These are phyloP conservation scores for Podospora comata DNA, from an alignment of 495 filamentous ascomycete species.

Conservation along the genomic window DNA sequence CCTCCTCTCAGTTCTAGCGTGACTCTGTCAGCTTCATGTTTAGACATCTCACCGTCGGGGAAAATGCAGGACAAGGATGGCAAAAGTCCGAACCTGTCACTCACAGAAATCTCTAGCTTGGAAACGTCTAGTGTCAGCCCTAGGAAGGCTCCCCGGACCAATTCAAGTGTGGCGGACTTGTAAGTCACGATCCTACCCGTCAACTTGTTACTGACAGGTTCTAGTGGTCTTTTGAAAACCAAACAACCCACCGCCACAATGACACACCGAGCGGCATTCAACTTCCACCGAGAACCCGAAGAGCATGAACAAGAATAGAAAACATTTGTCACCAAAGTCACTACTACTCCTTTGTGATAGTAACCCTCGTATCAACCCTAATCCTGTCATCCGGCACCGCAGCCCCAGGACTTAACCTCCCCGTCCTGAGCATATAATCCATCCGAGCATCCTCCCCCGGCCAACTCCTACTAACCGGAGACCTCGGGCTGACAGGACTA, in stretches of 20 bases:
- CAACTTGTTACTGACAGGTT: not conserved
- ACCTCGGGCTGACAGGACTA: not conserved
- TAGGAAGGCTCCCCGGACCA: not conserved
- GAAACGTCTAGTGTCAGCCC: too few species aligned
- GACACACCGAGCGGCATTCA: not conserved
- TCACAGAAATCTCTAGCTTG: too few species aligned
- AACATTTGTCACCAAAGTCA: not conserved
- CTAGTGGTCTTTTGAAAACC: not conserved
- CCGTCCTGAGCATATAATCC: constrained; percentile 6
- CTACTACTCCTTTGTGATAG: constrained; percentile 3
- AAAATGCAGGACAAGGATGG: too few species aligned
- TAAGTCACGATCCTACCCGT: not conserved
- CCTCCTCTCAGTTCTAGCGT: too few species aligned
- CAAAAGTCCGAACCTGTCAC: too few species aligned
- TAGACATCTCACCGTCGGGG: too few species aligned
- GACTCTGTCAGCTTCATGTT: too few species aligned
- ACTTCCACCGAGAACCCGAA: not conserved
- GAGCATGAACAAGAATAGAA: not conserved
- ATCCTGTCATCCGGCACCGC: constrained; percentile 7
- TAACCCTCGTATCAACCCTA: constrained; percentile 18
- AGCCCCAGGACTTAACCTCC: not conserved
- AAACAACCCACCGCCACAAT: not conserved
- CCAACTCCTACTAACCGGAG: not conserved
- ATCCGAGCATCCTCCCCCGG: constrained; percentile 2
- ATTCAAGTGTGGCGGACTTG: not conserved